Percentiles rank a stretch among this genome's conserved stretches.
Conservation (phyloP, 371 early-diverging fungal species). For the Enterocytospora artemiae region DNA sequence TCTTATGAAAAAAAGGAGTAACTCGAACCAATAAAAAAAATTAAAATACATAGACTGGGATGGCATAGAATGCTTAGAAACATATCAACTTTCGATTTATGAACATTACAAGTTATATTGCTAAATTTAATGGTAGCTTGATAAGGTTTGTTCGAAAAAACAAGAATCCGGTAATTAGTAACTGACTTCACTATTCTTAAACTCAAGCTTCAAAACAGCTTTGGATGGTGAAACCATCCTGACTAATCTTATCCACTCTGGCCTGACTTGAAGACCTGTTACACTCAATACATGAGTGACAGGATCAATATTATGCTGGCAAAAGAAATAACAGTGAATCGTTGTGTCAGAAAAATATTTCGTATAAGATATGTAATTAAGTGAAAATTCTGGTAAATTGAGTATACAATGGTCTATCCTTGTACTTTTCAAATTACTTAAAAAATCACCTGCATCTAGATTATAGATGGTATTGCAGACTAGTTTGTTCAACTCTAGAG, state of each 20-base stretch:
- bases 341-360: background rate
- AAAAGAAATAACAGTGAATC: slow-evolving; percentile 56
- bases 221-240: slow-evolving; percentile 57
- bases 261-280: slow-evolving; percentile 21
- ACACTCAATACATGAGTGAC: slow-evolving; percentile 13
- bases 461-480: slow-evolving; percentile 32
- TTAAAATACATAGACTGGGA: too few species aligned
- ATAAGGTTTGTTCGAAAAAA: too few species aligned
- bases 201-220: slow-evolving; percentile 53
- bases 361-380: slow-evolving; percentile 47
- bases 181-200: too few species aligned
- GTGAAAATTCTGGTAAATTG: slow-evolving; percentile 56
- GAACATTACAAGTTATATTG: too few species aligned
- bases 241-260: slow-evolving; percentile 26
- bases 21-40: background rate
- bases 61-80: too few species aligned
- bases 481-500: slow-evolving; percentile 47
- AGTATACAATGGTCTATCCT: slow-evolving; percentile 54
- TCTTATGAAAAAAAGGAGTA: background rate
- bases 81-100: too few species aligned
- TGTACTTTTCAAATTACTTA: slow-evolving; percentile 31
- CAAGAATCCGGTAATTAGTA: too few species aligned
- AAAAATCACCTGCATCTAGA: slow-evolving; percentile 46
- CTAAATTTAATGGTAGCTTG: too few species aligned
- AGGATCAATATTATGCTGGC: slow-evolving; percentile 20